These are phyloP conservation scores for Rhizopus arrhizus DNA, from an alignment of 371 early-diverging fungal genomes.

Conservation along the genomic window DNA sequence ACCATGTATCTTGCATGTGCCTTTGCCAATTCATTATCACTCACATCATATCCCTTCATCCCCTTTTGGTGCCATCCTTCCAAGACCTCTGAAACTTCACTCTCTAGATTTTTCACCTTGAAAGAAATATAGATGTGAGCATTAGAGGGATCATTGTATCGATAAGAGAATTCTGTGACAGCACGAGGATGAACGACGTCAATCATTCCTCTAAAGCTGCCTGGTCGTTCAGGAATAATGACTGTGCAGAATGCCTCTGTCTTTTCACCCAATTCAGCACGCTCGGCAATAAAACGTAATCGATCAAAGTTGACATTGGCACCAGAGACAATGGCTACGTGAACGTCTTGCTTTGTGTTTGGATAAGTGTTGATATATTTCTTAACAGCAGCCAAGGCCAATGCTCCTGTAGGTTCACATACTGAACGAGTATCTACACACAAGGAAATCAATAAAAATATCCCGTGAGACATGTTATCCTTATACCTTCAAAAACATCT, in stretches of 20 bases:
- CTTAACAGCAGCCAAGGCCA: conserved; percentile 87
- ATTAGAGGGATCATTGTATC: conserved; percentile 73
- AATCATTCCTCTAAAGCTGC: conserved; percentile 83
- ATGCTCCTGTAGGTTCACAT: conserved; percentile 94
- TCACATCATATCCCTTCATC: conserved; percentile 78
- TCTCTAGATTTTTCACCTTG: conserved; percentile 61
- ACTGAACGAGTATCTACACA: conserved; percentile 83
- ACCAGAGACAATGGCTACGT: conserved; percentile 84
- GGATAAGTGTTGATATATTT: conserved; percentile 65
- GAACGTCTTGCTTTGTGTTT: conserved; percentile 50
- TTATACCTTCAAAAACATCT: conserved; percentile 88
- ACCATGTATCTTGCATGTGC: conserved; percentile 91
- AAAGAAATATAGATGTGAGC: conserved; percentile 92
- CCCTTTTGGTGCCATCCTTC: conserved; percentile 56
- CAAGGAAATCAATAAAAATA: too few relatives aligned
- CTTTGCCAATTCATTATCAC: conserved; percentile 93
- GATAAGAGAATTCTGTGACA: conserved; percentile 93
- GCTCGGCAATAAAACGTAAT: conserved; percentile 93
- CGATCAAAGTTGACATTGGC: conserved; percentile 98
- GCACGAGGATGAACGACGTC: conserved; percentile 77
- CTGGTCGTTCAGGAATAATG: conserved; percentile 89
- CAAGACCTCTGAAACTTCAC: conserved; percentile 74
- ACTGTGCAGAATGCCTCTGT: conserved; percentile 89
- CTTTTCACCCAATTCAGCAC: conserved; percentile 89
- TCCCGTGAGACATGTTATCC: too few relatives aligned